Base-by-base conservation (phyloP, 805 yeast genomes). In the Jamesozyma rosinii region DNA sequence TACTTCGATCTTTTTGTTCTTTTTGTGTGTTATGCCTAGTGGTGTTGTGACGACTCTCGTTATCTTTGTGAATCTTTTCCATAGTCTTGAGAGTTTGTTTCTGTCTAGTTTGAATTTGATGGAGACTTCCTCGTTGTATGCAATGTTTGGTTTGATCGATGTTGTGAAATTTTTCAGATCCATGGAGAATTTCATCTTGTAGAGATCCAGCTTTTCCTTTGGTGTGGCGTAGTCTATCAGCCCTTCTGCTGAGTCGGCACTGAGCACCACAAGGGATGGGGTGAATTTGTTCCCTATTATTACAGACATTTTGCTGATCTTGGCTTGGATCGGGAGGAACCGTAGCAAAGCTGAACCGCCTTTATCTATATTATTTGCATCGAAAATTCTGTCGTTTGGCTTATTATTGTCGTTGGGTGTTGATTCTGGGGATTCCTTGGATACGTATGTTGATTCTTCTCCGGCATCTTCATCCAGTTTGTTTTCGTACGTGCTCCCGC, bases 261-360 rank as follows among this genome's bases (percentile, higher is more conserved):
- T 79, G 3, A 74, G 67, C 3, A 87, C 78, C 36, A 83, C 49
- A 10, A 92, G 64, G 1, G 89, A 76, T 1, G 92, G 81, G 0
- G 96, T 87, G 14, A 76, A 72, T 46, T 72, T 70, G 60, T 89
- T 90, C 8, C 98, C 98, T 18, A 87, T 54, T 1, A 86, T 82
- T 22, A 86, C 39, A 0, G 95, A 81, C 1, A 90, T 87, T 44
- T 76, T 81, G 37, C 68, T 73, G 11, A 85, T 67, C 6, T 66
- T 62, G 2, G 86, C 39, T 13, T 75, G 74, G 2, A 90, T 51
- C 0, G 98, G 98, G 10, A 86, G 64, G 11, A 71, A 43, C 9
- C 55, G 54, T 27, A 70, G 46, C 9, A 66, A 24, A 10, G 30
- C 19, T 24, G 11, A 8, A 27, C 41, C 38, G 15, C 32, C 37